Evolutionary conservation across 2,329 filamentous ascomycete genomes (phyloP).

Genomic region (Aspergillus sp.): DNA sequence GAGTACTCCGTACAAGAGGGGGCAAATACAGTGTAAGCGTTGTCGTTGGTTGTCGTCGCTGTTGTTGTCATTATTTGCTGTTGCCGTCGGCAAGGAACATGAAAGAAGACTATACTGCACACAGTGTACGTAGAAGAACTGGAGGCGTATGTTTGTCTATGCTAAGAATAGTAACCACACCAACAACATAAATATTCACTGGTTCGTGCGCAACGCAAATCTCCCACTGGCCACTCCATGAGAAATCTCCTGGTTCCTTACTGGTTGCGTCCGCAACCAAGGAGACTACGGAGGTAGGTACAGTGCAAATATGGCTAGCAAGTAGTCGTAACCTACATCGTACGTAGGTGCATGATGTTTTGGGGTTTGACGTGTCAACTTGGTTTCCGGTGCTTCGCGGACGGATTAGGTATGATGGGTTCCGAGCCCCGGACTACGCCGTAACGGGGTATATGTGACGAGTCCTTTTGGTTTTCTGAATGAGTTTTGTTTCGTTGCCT

Average conservation of each 20-base stretch:
- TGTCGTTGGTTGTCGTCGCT: not conserved
- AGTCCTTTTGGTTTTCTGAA: not conserved
- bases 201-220: not conserved
- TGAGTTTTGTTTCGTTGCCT: not conserved
- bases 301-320: too few relatives aligned
- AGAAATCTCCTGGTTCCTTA: too few relatives aligned
- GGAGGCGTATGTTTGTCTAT: not conserved
- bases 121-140: not conserved
- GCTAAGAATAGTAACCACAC: slow-evolving; percentile 3
- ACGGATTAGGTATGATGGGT: too few relatives aligned
- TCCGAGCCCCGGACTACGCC: not conserved
- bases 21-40: not conserved
- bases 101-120: not conserved
- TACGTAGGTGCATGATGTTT: not conserved
- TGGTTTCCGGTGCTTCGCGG: not conserved
- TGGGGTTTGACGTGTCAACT: slow-evolving; percentile 5
- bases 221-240: not conserved
- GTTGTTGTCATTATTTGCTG: too few relatives aligned
- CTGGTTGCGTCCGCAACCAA: too few relatives aligned
- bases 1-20: not conserved
- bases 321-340: too few relatives aligned
- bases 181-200: not conserved
- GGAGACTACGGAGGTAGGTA: not conserved
- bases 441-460: not conserved
- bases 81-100: not conserved